Evolutionary conservation across 176 grass and related monocot genomes (phyloP).

Genomic region (Metroxylon sagu): DNA sequence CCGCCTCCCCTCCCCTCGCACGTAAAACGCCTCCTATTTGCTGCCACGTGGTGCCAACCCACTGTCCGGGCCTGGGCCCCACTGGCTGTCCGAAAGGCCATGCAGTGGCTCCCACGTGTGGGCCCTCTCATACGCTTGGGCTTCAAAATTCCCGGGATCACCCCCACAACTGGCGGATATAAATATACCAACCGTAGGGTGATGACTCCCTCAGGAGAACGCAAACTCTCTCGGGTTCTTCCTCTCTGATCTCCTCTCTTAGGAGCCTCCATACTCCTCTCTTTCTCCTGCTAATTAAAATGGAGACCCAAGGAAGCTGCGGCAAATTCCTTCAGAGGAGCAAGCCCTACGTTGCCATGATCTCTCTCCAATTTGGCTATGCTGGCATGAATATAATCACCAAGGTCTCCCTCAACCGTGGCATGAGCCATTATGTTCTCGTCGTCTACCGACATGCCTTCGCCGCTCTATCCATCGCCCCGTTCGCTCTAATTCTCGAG

Average conservation of each 20-base stretch:
- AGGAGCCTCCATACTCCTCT: not conserved
- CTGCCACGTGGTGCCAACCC: too few relatives aligned
- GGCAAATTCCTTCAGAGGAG: constrained; percentile 54
- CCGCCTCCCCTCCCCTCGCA: too few relatives aligned
- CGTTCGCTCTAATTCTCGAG: constrained; percentile 88
- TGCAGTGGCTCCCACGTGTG: too few relatives aligned
- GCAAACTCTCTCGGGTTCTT: constrained; percentile 7
- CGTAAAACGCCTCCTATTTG: too few relatives aligned
- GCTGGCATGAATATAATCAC: constrained; percentile 99
- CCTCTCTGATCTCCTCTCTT: not conserved
- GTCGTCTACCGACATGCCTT: constrained; percentile 98
- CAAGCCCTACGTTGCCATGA: constrained; percentile 96
- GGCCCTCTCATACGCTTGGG: not conserved
- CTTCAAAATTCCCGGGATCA: not conserved
- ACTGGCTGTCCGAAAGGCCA: too few relatives aligned
- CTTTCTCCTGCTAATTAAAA: not conserved
- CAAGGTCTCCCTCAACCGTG: constrained; percentile 96
- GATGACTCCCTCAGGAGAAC: constrained; percentile 4
- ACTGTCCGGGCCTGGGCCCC: too few relatives aligned
- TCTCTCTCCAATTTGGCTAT: constrained; percentile 96
- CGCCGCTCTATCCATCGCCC: constrained; percentile 94
- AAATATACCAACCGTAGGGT: constrained; percentile 14
- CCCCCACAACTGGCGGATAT: constrained; percentile 8
- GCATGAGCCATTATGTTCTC: constrained; percentile 97
- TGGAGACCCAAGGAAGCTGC: constrained; percentile 12